These are phyloP conservation scores for Celoporthe dispersa DNA, from an alignment of 2,329 filamentous ascomycete genomes.

Conservation along the genomic window DNA sequence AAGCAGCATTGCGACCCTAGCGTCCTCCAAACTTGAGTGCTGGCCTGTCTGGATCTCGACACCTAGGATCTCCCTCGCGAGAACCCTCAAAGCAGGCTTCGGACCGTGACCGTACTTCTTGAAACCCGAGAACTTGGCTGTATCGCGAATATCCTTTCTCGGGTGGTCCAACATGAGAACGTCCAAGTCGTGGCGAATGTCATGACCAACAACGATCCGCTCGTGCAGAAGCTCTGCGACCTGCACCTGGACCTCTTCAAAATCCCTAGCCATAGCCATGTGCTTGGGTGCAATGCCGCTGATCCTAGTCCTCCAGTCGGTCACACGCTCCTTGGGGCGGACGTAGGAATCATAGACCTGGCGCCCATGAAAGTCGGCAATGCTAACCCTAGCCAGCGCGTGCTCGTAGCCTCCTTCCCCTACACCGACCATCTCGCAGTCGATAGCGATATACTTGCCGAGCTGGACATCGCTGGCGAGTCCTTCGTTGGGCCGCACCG, in stretches of 20 bases:
- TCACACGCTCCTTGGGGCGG: slow-evolving; percentile 74
- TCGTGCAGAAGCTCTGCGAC: slow-evolving; percentile 71
- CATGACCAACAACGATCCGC: slow-evolving; percentile 81
- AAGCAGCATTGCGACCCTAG: slow-evolving; percentile 85
- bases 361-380: slow-evolving; percentile 91
- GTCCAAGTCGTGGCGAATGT: slow-evolving; percentile 77
- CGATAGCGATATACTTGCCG: slow-evolving; percentile 89
- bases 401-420: slow-evolving; percentile 72
- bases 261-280: slow-evolving; percentile 70
- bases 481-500: slow-evolving; percentile 66
- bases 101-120: slow-evolving; percentile 69
- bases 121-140: slow-evolving; percentile 76
- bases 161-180: slow-evolving; percentile 81
- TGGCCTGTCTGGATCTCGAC: slow-evolving; percentile 67
- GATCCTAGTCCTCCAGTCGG: slow-evolving; percentile 87
- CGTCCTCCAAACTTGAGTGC: slow-evolving; percentile 77
- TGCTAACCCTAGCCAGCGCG: slow-evolving; percentile 81
- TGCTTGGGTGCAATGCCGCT: slow-evolving; percentile 79
- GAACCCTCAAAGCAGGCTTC: slow-evolving; percentile 67
- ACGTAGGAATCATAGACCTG: slow-evolving; percentile 96
- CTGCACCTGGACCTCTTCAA: slow-evolving; percentile 76
- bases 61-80: slow-evolving; percentile 61
- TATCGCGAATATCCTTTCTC: slow-evolving; percentile 79
- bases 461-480: slow-evolving; percentile 65
- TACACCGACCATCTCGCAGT: slow-evolving; percentile 98